phyloP scores from a whole-genome alignment of 306 rosid species.

The Rosa lucieae region DNA sequence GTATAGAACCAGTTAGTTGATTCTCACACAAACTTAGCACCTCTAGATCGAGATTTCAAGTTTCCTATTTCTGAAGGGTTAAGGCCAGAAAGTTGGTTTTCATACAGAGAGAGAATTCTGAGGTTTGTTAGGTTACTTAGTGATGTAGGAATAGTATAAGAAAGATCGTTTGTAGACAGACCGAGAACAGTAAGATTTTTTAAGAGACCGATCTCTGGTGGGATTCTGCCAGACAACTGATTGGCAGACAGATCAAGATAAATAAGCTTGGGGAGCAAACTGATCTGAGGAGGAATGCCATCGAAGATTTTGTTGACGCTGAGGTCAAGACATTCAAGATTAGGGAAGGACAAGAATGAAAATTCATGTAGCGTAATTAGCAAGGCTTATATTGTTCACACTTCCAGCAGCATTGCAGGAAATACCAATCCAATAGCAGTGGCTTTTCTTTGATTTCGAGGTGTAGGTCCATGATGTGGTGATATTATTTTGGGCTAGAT shows the following conservation, averaged over 20 bases:
- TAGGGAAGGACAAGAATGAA: too few relatives aligned
- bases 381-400: slow-evolving; percentile 16
- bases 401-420: slow-evolving; percentile 14
- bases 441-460: too few relatives aligned
- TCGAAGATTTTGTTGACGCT: too few relatives aligned
- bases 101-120: too few relatives aligned
- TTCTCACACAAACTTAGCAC: too few relatives aligned
- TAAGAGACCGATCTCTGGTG: slow-evolving; percentile 12
- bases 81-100: too few relatives aligned
- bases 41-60: too few relatives aligned
- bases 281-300: background rate
- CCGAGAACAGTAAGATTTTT: background rate
- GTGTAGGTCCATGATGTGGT: too few relatives aligned
- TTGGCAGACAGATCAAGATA: slow-evolving; percentile 26
- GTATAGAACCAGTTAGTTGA: too few relatives aligned
- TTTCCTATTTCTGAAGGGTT: too few relatives aligned
- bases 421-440: slow-evolving; percentile 25
- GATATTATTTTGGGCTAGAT: background rate
- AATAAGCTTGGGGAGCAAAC: slow-evolving; percentile 15
- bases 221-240: slow-evolving; percentile 15
- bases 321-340: too few relatives aligned
- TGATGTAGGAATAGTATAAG: background rate
- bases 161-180: background rate
- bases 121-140: background rate
- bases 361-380: slow-evolving; percentile 12